Evolutionary conservation across 306 rosid genomes (phyloP), one percentile per base, ranked within the genome.

Genomic region (Vigna hirtella): DNA sequence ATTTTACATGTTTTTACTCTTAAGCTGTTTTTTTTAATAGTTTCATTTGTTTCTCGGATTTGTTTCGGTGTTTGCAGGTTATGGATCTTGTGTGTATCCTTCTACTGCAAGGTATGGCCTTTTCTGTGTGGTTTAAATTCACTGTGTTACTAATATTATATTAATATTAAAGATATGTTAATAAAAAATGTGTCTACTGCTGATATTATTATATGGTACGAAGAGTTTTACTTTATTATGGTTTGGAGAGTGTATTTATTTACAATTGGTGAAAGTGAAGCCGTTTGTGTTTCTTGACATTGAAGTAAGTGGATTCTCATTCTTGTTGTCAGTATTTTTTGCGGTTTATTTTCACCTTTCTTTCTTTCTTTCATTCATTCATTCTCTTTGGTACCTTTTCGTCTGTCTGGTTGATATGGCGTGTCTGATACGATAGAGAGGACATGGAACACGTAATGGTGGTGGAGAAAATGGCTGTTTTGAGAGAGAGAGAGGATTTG

Each of bases 61-160:
- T 1, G 11, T 50, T 24, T 30, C 15, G 45, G 24, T 55, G 9
- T 77, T 13, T 83, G 42, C 56, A 96, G 99, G 99, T 79, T 96
- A 93, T 81, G 99, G 99, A 90, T 96, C 99, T 90, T 96, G 99
- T 62, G 90, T 90, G 50, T 96, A 91, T 61, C 97, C 98, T 17
- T 93, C 97, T 76, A 83, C 94, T 17, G 12, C 80, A 24, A 93
- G 98, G 99, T 93, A 88, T 62, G 86, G 4, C 59, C 10, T 53
- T 3, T 53, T 53, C 28, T 53, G 0, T 53, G 9, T 53, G 45
- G 7, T 59, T 28, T 42, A 9, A 42, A 11, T 42, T 53, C 26
- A 52, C 7, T 52, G 4, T 51, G 0, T 34, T 76, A 9, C 0
- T 40, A 40, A 40, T 40, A 8, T 36, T 36, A 36, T 53, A 1